phyloP scores from a whole-genome alignment of 1,139 yeast species.

The Scheffersomyces cryptocercus region DNA sequence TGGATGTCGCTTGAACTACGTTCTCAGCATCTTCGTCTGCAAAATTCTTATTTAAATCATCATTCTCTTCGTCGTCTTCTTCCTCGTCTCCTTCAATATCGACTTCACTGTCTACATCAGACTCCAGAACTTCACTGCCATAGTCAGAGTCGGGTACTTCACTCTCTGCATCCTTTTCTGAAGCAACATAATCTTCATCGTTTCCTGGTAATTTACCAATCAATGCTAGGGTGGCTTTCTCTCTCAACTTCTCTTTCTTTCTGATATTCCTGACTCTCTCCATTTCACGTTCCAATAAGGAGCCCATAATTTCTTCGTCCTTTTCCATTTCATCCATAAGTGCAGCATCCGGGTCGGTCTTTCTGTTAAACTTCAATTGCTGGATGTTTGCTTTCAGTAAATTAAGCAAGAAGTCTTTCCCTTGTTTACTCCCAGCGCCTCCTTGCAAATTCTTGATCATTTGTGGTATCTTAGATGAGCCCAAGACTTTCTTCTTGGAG shows the following conservation, averaged over 20 bases:
- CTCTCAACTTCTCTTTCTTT: conserved; percentile 48
- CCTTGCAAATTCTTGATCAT: conserved; percentile 4
- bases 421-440: conserved; percentile 5
- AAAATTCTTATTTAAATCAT: conserved; percentile 2
- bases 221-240: conserved; percentile 38
- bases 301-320: conserved; percentile 46
- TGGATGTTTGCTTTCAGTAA: conserved; percentile 37
- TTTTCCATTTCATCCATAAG: conserved; percentile 37
- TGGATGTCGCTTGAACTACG: conserved; percentile 4
- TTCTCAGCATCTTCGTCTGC: no score
- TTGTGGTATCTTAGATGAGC: conserved; percentile 3
- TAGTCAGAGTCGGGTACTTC: conserved; percentile 26
- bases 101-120: conserved; percentile 19
- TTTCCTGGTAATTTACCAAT: conserved; percentile 14
- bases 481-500: conserved; percentile 20
- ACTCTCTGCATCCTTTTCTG: conserved; percentile 18
- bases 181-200: conserved; percentile 13
- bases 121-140: conserved; percentile 20
- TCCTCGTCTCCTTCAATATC: conserved; percentile 19
- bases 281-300: conserved; percentile 63
- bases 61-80: conserved; percentile 10
- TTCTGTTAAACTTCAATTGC: conserved; percentile 31
- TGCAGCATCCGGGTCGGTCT: conserved; percentile 31
- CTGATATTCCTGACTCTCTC: conserved; percentile 53
- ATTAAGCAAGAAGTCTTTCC: conserved; percentile 18